Base-by-base conservation (phyloP, 2,329 filamentous ascomycete species). In the Xylariaceae sp. region DNA sequence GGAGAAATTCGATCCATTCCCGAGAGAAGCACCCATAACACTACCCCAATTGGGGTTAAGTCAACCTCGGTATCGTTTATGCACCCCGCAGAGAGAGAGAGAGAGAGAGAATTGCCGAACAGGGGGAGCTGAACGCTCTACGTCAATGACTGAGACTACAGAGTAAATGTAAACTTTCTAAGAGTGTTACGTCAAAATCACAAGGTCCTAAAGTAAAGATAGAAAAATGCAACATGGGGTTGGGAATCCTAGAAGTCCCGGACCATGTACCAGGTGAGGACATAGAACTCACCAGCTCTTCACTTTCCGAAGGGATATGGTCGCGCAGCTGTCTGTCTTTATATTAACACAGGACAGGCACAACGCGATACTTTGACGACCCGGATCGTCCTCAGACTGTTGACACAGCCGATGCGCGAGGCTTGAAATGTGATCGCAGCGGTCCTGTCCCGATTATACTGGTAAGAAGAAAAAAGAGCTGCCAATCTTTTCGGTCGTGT, bases 211-310 rank as follows among this genome's bases (percentile, higher is more conserved):
- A 5, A 43, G 28, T 50, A 34, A 48, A 39, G 34, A 43, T 16
- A 36, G 23, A 46, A 19, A 3, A 48, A 16, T 34, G 23, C 43
- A 68, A 60, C 50, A 90, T 89, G 87, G 86, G 87, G 40, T 80
- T 95, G 62, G 89, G 90, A 48, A 85, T 96, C 57, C 80, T 95
- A 56, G 86, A 93, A 67, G 79, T 80, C 67, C 80, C 86, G 64
- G 82, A 85, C 67, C 83, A 90, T 73, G 90, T 94, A 59, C 91
- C 91, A 58, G 91, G 90, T 92, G 78, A 71, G 58, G n/a, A 48
- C 23, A 23, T 31, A 17, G 11, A 12, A 23, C 23, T 31, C 53
- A 28, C 8, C 6, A 29, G 12, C 37, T 23, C 23, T 12, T 26
- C 33, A 5, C 19, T 29, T 28, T n/a, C 29, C 8, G 41, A 39